Percentiles rank a stretch among this genome's conserved stretches.
Conservation (phyloP, 202 grass and related monocot species). For the Eragrostis tef region DNA sequence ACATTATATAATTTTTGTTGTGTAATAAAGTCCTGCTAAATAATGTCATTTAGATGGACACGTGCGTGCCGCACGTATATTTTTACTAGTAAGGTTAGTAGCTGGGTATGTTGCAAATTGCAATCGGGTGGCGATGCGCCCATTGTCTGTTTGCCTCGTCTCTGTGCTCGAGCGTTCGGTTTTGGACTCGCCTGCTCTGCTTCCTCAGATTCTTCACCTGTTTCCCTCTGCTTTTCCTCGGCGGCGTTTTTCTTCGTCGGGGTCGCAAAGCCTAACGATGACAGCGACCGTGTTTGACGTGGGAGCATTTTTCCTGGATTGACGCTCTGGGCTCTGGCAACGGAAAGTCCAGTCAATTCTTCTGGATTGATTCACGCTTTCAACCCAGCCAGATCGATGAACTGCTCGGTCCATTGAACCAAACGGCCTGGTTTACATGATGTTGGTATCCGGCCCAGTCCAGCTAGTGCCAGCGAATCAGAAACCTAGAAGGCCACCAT, state of each 20-base stretch:
- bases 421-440: neutral
- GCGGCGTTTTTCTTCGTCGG: neutral
- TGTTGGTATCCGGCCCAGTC: neutral
- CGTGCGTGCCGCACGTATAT: too few relatives aligned
- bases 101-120: neutral
- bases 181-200: constrained; percentile 7
- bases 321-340: neutral
- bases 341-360: neutral
- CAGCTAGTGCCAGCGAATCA: neutral
- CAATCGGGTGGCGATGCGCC: constrained; percentile 41
- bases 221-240: neutral
- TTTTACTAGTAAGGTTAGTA: too few relatives aligned
- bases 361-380: neutral
- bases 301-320: neutral
- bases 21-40: too few relatives aligned
- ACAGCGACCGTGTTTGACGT: neutral
- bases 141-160: neutral
- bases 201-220: neutral
- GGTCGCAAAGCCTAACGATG: neutral
- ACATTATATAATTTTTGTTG: too few relatives aligned
- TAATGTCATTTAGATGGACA: too few relatives aligned
- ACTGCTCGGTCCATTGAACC: neutral
- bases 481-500: neutral
- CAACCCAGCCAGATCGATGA: too few relatives aligned
- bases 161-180: neutral